Base-by-base conservation (phyloP, 1,284 basidiomycete species). In the Meripilus lineatus region DNA sequence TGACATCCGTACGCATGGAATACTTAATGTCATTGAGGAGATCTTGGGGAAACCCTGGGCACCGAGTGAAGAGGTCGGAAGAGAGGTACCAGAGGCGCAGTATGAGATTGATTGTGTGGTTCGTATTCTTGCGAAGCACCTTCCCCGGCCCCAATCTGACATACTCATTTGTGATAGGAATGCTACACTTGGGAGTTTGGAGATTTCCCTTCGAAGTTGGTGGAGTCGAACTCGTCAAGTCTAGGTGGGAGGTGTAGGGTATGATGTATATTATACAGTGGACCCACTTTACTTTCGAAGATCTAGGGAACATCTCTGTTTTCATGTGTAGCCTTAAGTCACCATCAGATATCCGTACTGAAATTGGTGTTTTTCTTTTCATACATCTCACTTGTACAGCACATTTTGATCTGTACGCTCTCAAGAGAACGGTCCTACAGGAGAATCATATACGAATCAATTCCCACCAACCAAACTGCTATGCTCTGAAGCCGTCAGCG, bases 1-100 rank as follows among this genome's bases (percentile, higher is more conserved):
- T 18, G 83, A 93, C 58, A 67, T 95, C 35, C 79, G 89, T 20
- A 86, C 75, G 15, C 93, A 97, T 58, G 75, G 83, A 10, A 94
- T 97, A 52, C 77, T 81, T n/a, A 78, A 74, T 45, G 73, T 96
- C 33, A 89, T 95, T 50, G 84, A 91, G 48, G 79, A 79, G 49
- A 55, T 97, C 6, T 68, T 96, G 35, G 68, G 70, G 2, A 69
- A 82, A 32, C 85, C 92, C 14, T 96, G 93, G 93, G 70, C 65
- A 42, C 74, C 72, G 49, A 82, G 72, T 56, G 61, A 68, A 15
- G 77, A 78, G 32, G 50, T 57, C 1, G 81, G 81, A 0, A 68
- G 79, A 50, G 76, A 84, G 51, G 81, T 85, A 1, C 83, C 84
- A 0, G 58, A 70, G 54, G 63, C 74, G 2, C 47, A 53, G 18